Evolutionary conservation across 2,329 filamentous ascomycete genomes (phyloP).

Genomic region (Nemania sp.): DNA sequence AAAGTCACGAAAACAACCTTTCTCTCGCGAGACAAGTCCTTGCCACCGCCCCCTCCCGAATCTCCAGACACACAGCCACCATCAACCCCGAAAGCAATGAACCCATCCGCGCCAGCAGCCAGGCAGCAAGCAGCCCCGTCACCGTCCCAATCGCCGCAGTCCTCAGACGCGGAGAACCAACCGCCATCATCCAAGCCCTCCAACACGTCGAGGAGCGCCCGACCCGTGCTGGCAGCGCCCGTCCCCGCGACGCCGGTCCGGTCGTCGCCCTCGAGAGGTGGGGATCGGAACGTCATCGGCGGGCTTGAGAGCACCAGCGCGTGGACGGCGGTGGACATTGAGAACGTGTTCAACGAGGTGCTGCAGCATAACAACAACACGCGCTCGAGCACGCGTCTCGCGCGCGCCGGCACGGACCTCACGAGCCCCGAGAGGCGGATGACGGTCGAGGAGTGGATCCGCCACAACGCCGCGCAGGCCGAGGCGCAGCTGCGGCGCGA

Average conservation of each 20-base stretch:
- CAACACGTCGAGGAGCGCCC: slow-evolving; percentile 50
- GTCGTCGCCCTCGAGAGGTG: slow-evolving; percentile 67
- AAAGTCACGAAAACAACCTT: slow-evolving; percentile 19
- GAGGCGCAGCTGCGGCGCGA: slow-evolving; percentile 79
- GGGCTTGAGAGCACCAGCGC: slow-evolving; percentile 61
- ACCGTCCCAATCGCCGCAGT: slow-evolving; percentile 72
- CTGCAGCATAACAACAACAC: slow-evolving; percentile 60
- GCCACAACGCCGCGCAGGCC: slow-evolving; percentile 76
- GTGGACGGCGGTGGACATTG: slow-evolving; percentile 79
- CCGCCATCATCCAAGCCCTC: slow-evolving; percentile 70
- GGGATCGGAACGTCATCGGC: slow-evolving; percentile 60
- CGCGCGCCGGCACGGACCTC: slow-evolving; percentile 64
- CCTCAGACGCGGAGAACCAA: slow-evolving; percentile 80
- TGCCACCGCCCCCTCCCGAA: slow-evolving; percentile 39
- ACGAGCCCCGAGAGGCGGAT: slow-evolving; percentile 81
- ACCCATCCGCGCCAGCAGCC: slow-evolving; percentile 53
- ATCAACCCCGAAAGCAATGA: slow-evolving; percentile 49
- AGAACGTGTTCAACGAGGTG: slow-evolving; percentile 67
- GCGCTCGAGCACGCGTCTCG: slow-evolving; percentile 45
- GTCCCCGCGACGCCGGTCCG: slow-evolving; percentile 54
- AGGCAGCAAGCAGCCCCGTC: slow-evolving; percentile 60
- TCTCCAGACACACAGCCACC: slow-evolving; percentile 38
- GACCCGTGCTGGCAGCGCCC: slow-evolving; percentile 52
- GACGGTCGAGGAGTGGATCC: slow-evolving; percentile 93
- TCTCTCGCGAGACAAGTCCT: slow-evolving; percentile 33